Evolutionary conservation across 1,139 yeast species (phyloP), one percentile per base, ranked within the genome.

Genomic region (Candida labiduridarum): DNA sequence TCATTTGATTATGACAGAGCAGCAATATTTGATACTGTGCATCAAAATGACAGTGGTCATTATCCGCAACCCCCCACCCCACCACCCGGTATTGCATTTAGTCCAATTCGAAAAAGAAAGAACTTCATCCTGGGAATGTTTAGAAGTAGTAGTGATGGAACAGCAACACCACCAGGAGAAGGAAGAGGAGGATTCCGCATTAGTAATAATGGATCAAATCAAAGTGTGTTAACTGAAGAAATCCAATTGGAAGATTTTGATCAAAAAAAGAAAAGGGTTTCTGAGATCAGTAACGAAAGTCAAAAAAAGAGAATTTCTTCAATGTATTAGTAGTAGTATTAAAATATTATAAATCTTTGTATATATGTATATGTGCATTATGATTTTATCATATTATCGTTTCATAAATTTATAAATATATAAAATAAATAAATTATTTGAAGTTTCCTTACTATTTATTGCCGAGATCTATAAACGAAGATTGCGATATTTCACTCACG

Each of bases 211-310:
- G 56, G 49, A 12, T 55, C 65, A 3, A 47, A 34, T 3, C 63
- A 60, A 8, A 56, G 56, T 34, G 41, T 54, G 5, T 64, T 65
- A 34, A 79, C 83, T 0, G 83, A 79, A 54, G 83, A 79, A 56
- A 79, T 79, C 49, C 79, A 79, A 41, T 62, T 79, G 76, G 78
- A 78, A 42, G 77, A 72, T 33, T 79, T 77, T 55, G 68, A 59
- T 43, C 50, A 60, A 15, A 67, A 66, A 52, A 64, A 61, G 45
- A 55, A 49, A 40, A 52, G 58, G 29, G 66, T 65, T 6, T 53
- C 62, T 3, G 57, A 67, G 48, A 69, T 68, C 8, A 65, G 72
- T 4, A 57, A 59, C 14, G 74, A 68, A 50, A 41, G 33, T 42
- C 41, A 38, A 38, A 61, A 53, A 30, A 65, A 54, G 41, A 50